Base-by-base conservation (phyloP, 495 filamentous ascomycete species). In the Staphylotrichum tortipilum region DNA sequence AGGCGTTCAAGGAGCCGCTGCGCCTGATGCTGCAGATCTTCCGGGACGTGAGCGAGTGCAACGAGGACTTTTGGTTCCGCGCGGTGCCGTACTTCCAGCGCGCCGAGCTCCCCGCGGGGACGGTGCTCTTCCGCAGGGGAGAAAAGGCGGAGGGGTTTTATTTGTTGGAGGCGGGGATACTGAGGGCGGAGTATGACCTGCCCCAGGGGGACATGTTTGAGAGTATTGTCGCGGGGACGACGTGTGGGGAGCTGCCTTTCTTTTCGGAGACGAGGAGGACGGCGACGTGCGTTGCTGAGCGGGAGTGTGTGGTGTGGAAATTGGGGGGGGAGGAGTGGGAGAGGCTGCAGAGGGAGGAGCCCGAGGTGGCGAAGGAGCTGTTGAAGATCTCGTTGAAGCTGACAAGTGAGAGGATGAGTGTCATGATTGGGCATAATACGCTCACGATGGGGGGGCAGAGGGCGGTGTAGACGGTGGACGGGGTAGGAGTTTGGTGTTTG, bases 231-330 rank as follows among this genome's bases (percentile, higher is more conserved):
- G 88, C 89, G 7, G 92, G 92, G 19, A 89, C 91, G 21, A 95
- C 92, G 9, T 96, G 91, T 60, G 92, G 92, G 22, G 92, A 98
- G 67, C 67, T 97, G 45, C 92, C 92, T 0, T 98, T 98, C 71
- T 98, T 98, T 67, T 85, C 83, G 14, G 85, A 88, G 58, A 95
- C 89, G 0, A 76, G 79, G 23, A 77, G 92, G 31, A 96, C 89
- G 6, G 88, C 88, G 15, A 95, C 87, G 2, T 89, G 94, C 21
- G 73, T 80, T 47, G 83, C 85, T 0, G 90, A 96, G 59, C 80
- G 83, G 40, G 80, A 90, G 54, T 84, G 82, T 49, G 81, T 91
- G 12, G 80, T 83, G 12, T 98, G 92, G 92, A 68, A 83, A 56
- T 71, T 98, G 69, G 81, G 79, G 43, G 66, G 64, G 44, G 73